These are phyloP conservation scores for Adansonia digitata DNA, from an alignment of 345 rosid genomes.

Conservation along the genomic window DNA sequence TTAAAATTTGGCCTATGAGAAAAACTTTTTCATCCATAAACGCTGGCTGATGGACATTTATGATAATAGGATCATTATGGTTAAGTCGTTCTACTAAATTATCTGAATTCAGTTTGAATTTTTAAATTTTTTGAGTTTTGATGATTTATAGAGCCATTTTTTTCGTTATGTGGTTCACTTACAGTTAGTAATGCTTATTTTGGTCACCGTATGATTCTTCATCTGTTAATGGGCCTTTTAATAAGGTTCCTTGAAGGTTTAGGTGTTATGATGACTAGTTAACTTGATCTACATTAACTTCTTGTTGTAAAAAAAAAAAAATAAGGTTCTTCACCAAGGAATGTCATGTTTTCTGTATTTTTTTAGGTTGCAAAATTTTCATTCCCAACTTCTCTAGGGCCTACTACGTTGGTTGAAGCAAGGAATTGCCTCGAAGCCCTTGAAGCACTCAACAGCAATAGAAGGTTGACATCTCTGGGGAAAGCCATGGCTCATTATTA, in stretches of 20 bases:
- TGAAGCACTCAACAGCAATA: constrained; percentile 64
- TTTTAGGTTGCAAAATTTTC: constrained; percentile 81
- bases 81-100: not conserved
- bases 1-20: not conserved
- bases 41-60: not conserved
- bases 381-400: constrained; percentile 81
- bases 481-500: constrained; percentile 85
- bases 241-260: not conserved
- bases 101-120: not conserved
- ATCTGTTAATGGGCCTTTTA: not conserved
- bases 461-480: constrained; percentile 66
- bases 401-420: constrained; percentile 59
- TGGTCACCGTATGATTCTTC: not conserved
- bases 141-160: not conserved
- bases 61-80: not conserved
- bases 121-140: too few relatives aligned
- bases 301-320: not conserved
- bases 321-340: constrained; percentile 3
- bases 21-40: not conserved
- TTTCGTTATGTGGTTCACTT: not conserved
- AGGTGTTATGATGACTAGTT: not conserved
- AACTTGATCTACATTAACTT: not conserved
- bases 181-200: not conserved
- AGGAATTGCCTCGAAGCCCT: constrained; percentile 64
- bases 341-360: too few relatives aligned